These are phyloP conservation scores for Aegilops longissima DNA, from an alignment of 176 grass and related monocot genomes.

Conservation along the genomic window DNA sequence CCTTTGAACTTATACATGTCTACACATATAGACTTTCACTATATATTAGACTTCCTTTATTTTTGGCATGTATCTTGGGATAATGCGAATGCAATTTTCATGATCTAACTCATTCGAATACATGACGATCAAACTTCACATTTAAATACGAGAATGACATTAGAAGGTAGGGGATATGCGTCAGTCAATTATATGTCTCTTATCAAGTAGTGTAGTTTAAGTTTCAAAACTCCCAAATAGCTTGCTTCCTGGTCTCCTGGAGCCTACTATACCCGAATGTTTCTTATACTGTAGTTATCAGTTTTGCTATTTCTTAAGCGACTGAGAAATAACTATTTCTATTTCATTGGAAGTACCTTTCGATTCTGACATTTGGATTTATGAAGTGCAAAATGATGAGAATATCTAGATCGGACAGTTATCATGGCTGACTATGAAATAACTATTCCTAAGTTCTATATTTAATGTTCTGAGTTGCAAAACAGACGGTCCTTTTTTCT, in stretches of 20 bases:
- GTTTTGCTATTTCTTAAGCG: not conserved
- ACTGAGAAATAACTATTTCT: not conserved
- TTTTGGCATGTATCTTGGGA: not conserved
- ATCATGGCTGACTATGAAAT: not conserved
- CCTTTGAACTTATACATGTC: not conserved
- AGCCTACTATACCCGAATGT: not conserved
- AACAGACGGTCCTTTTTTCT: too few relatives aligned
- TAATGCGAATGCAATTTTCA: not conserved
- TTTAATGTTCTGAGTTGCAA: too few relatives aligned
- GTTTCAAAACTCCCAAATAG: not conserved
- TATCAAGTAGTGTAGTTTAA: constrained; percentile 11
- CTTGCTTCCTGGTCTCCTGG: not conserved
- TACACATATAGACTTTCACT: not conserved
- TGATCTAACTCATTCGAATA: not conserved
- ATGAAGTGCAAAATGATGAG: not conserved
- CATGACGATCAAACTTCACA: not conserved
- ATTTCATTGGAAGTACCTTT: not conserved
- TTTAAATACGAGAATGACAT: constrained; percentile 20
- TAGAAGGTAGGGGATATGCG: constrained; percentile 34
- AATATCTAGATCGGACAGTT: not conserved
- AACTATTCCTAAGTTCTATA: not conserved
- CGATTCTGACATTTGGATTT: not conserved
- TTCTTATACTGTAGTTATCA: not conserved
- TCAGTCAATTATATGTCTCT: constrained; percentile 15
- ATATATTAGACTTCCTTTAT: not conserved